phyloP scores from a whole-genome alignment of 2,329 filamentous ascomycete species.

The Xylaria sp. region DNA sequence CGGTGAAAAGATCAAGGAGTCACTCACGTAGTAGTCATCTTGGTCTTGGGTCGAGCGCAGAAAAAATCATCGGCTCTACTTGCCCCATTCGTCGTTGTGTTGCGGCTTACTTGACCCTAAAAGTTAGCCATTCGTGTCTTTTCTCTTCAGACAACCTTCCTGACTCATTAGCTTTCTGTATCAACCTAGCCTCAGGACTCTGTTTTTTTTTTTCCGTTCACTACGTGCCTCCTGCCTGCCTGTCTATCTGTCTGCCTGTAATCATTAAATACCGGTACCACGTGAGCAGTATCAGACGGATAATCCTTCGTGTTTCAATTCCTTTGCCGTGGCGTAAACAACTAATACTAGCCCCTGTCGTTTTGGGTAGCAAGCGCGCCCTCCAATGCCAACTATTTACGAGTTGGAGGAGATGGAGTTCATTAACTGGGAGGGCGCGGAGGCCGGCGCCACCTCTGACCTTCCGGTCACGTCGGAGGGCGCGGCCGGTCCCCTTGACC shows the following conservation, averaged over 20 bases:
- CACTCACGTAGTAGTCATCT: no score
- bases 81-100: background rate
- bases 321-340: conserved; percentile 4
- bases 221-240: no score
- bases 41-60: no score
- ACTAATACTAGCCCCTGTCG: conserved; percentile 5
- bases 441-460: conserved; percentile 39
- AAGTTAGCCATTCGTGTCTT: no score
- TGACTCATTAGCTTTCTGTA: no score
- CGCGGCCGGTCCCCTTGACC: conserved; percentile 35
- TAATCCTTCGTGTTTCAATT: conserved; percentile 13
- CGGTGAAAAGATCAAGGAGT: no score
- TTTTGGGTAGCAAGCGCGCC: conserved; percentile 17
- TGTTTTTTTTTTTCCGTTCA: no score
- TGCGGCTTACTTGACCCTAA: background rate
- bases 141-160: no score
- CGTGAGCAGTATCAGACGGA: conserved; percentile 9
- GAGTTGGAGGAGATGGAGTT: conserved; percentile 61
- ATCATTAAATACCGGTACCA: background rate
- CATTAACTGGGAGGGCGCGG: conserved; percentile 61
- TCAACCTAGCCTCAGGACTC: no score
- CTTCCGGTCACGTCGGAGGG: conserved; percentile 41
- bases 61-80: background rate
- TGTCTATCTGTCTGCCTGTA: no score
- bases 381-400: conserved; percentile 47